Conservation (phyloP, 192 early-diverging fungal species). For the Coemansia erecta region DNA sequence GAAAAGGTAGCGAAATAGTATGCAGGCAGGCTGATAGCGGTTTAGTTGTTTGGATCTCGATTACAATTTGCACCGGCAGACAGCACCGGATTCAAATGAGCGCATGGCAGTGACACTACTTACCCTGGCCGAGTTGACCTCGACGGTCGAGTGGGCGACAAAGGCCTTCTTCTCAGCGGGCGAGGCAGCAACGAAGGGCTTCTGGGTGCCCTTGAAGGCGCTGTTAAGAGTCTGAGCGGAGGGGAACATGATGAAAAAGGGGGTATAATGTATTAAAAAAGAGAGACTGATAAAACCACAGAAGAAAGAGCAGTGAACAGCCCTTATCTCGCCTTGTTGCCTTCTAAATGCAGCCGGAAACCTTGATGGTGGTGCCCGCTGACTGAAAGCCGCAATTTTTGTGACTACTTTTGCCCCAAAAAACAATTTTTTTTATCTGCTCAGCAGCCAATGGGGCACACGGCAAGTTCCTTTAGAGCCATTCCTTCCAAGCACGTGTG, state of each 20-base stretch:
- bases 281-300: background rate
- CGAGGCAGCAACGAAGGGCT: slow-evolving; percentile 52
- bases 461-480: too few species aligned
- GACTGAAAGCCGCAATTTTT: too few species aligned
- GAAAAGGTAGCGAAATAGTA: background rate
- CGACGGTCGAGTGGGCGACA: slow-evolving; percentile 49
- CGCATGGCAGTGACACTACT: slow-evolving; percentile 1
- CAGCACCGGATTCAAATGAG: too few species aligned
- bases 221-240: slow-evolving; percentile 41
- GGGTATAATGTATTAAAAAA: slow-evolving; percentile 8
- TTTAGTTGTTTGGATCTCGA: too few species aligned
- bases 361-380: too few species aligned
- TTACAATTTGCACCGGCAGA: too few species aligned
- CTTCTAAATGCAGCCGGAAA: too few species aligned
- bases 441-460: too few species aligned
- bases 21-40: background rate
- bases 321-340: too few species aligned
- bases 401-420: too few species aligned
- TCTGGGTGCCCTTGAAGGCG: slow-evolving; percentile 47
- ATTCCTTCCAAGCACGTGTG: too few species aligned
- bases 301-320: background rate
- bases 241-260: slow-evolving; percentile 28
- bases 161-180: slow-evolving; percentile 45
- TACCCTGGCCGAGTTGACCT: slow-evolving; percentile 54
- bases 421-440: too few species aligned